Evolutionary conservation across 768 basidiomycete genomes (phyloP).

Genomic region (Paxillus involutus): DNA sequence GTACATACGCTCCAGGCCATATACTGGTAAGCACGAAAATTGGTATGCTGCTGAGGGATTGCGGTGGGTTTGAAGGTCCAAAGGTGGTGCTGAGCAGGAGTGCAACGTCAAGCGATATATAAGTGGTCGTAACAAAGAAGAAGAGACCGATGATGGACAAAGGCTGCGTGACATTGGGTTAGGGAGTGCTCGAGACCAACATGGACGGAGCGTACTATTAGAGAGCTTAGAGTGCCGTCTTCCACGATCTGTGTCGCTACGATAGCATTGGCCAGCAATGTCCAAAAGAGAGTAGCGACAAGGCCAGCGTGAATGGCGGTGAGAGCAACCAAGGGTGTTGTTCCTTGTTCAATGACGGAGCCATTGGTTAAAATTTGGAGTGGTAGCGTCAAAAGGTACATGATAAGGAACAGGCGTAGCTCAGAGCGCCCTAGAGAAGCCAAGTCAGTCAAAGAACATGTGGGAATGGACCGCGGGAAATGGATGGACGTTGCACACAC

Average conservation of each 20-base stretch:
- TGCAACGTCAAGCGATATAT: slow-evolving; percentile 83
- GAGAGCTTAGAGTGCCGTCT: slow-evolving; percentile 75
- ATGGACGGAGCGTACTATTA: slow-evolving; percentile 50
- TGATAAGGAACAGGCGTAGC: slow-evolving; percentile 59
- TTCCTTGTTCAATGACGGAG: slow-evolving; percentile 76
- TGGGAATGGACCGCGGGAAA: not conserved
- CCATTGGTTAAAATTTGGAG: slow-evolving; percentile 84
- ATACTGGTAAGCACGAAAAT: slow-evolving; percentile 81
- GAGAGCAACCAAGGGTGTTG: slow-evolving; percentile 64
- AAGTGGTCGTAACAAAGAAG: slow-evolving; percentile 72
- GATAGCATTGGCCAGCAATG: slow-evolving; percentile 70
- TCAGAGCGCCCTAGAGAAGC: slow-evolving; percentile 60
- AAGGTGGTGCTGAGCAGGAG: slow-evolving; percentile 63
- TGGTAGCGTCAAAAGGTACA: slow-evolving; percentile 72
- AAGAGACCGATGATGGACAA: slow-evolving; percentile 53
- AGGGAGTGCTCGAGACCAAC: not conserved
- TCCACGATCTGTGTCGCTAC: slow-evolving; percentile 91
- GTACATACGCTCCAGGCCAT: slow-evolving; percentile 73
- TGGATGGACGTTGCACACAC: not conserved
- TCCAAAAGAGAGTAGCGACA: slow-evolving; percentile 79
- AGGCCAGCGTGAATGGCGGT: slow-evolving; percentile 79
- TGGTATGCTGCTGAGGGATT: slow-evolving; percentile 60
- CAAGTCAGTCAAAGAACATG: slow-evolving; percentile 1
- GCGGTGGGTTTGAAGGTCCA: slow-evolving; percentile 57
- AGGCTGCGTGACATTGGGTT: slow-evolving; percentile 44